These are phyloP conservation scores for Juncus effusus DNA, from an alignment of 176 grass and related monocot genomes.

Conservation along the genomic window DNA sequence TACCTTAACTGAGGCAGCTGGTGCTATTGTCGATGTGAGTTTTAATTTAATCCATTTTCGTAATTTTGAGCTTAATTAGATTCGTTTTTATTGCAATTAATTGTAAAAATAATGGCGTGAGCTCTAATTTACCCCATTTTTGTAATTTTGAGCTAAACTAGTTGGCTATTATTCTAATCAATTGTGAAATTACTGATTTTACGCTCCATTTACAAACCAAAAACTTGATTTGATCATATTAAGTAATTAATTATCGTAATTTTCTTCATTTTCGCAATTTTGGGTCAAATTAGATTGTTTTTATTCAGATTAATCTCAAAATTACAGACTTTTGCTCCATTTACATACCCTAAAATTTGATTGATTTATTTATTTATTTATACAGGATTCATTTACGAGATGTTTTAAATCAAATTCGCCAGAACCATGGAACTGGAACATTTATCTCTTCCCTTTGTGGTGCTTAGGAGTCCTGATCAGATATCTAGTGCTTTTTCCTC, in stretches of 20 bases:
- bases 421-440: slow-evolving; percentile 99
- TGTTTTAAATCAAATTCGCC: slow-evolving; percentile 99
- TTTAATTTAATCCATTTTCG: background rate
- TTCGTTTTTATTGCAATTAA: too few species aligned
- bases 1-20: slow-evolving; percentile 80
- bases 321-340: too few species aligned
- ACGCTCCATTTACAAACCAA: too few species aligned
- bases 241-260: too few species aligned
- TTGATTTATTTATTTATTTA: slow-evolving; percentile 4
- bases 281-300: too few species aligned
- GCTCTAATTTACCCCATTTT: slow-evolving; percentile 8
- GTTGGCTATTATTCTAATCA: too few species aligned
- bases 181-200: too few species aligned
- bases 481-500: slow-evolving; percentile 87
- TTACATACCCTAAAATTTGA: background rate
- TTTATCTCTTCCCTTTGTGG: slow-evolving; percentile 98
- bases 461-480: slow-evolving; percentile 80
- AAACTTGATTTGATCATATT: background rate
- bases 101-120: slow-evolving; percentile 26
- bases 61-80: too few species aligned
- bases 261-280: too few species aligned
- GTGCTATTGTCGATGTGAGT: slow-evolving; percentile 95
- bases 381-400: slow-evolving; percentile 94
- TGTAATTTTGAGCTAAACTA: too few species aligned
- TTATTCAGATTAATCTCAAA: too few species aligned